phyloP scores from a whole-genome alignment of 192 early-diverging fungal genomes.

The Obelidium mucronatum region DNA sequence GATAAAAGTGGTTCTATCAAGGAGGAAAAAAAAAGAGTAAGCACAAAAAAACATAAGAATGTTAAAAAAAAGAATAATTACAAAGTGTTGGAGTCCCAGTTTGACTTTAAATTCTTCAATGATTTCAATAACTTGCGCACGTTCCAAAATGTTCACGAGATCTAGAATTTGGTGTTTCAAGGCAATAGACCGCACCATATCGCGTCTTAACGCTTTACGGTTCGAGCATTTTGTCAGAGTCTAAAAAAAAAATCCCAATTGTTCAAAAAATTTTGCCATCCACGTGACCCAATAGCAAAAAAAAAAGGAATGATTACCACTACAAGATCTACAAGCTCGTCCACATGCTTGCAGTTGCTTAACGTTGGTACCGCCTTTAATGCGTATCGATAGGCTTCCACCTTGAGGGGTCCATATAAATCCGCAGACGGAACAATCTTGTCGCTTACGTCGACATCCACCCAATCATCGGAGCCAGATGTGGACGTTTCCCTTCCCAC shows the following conservation, averaged over 20 bases:
- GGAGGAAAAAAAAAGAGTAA: no score
- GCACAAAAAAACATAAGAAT: not conserved
- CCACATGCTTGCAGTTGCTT: not conserved
- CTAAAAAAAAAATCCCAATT: no score
- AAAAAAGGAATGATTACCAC: not conserved
- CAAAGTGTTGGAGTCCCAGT: conserved; percentile 6
- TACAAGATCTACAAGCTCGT: not conserved
- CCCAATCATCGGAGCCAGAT: not conserved
- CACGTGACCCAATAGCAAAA: not conserved
- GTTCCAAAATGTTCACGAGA: not conserved
- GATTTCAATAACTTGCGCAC: conserved; percentile 18
- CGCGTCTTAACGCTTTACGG: not conserved
- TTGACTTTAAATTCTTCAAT: conserved; percentile 26
- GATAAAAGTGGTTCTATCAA: conserved; percentile 21
- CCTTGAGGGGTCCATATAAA: not conserved
- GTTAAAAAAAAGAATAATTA: not conserved
- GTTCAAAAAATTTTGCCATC: not conserved
- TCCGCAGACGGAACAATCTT: not conserved
- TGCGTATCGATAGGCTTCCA: not conserved
- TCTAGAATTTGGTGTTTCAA: conserved; percentile 15
- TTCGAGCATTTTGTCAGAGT: conserved; percentile 6
- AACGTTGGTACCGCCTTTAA: not conserved
- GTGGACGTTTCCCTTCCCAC: not conserved
- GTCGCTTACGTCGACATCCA: not conserved
- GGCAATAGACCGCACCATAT: conserved; percentile 10